Evolutionary conservation across 306 rosid species (phyloP), one percentile per base, ranked within the genome.

Genomic region (Prunus campanulata): DNA sequence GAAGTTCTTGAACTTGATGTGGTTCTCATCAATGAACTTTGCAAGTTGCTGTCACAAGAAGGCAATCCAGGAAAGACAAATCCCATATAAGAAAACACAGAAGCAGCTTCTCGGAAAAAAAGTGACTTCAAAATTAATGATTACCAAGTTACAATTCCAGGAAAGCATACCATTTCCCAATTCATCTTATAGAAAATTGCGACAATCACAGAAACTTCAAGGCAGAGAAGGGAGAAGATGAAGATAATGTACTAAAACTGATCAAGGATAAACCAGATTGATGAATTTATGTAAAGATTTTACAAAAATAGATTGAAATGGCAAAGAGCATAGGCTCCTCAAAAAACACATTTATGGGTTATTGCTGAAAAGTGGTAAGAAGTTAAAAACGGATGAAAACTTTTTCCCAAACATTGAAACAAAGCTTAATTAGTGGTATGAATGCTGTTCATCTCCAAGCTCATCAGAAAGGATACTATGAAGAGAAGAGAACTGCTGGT

Each of bases 91-190:
- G 46, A 19, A 70, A 51, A 70, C 16, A 15, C 54, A 49, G 6
- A 49, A 61, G 16, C n/a, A 61, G 19, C 66, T 25, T 27, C 39
- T 27, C 27, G 18, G 6, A 61, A 61, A 61, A 39, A 39, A 39
- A 61, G 66, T 61, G 42, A 14, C 14, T 14, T 13, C 13, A 7
- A 25, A 61, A 14, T 24, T 13, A 61, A 61, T 61, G 66, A 8
- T n/a, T 52, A 52, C 22, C 57, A 25, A 24, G 64, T n/a, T 20
- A 22, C 44, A 29, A 42, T 32, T 20, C 64, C 22, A 50, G 52
- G 83, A 83, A 74, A 72, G 74, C 82, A 18, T 86, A 88, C 90
- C 81, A 4, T 30, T 64, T 13, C 68, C 92, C 90, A 88, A 80
- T 88, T 55, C 49, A 70, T 75, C 69, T 44, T 49, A 84, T 78